Evolutionary conservation across 2,329 filamentous ascomycete species (phyloP).

Genomic region (Cryphonectria parasitica): DNA sequence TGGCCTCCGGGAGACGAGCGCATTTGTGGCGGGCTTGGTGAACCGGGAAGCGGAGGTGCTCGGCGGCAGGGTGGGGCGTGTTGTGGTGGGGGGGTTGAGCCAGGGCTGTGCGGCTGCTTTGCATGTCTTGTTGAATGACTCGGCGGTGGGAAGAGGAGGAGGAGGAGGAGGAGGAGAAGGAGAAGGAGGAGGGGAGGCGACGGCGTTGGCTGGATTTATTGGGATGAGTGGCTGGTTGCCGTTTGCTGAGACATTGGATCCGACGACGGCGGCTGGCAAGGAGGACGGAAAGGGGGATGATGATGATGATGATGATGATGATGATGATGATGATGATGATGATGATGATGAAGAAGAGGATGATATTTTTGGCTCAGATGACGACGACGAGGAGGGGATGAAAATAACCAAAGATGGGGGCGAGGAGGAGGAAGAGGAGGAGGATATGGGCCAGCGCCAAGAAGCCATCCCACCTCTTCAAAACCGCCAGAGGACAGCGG

Average conservation of each 20-base stretch:
- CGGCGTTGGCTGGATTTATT: constrained; percentile 41
- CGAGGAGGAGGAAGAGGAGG: too few relatives aligned
- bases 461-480: neutral
- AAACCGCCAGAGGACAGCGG: neutral
- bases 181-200: constrained; percentile 36
- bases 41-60: constrained; percentile 38
- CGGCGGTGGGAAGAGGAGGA: constrained; percentile 33
- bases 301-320: constrained; percentile 10
- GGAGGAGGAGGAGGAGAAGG: constrained; percentile 34
- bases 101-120: constrained; percentile 56
- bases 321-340: too few relatives aligned
- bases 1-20: constrained; percentile 46
- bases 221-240: constrained; percentile 53
- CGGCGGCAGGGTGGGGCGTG: constrained; percentile 39
- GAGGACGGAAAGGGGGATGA: constrained; percentile 4
- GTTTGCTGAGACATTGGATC: constrained; percentile 39
- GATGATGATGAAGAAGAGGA: too few relatives aligned
- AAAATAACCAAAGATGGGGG: neutral
- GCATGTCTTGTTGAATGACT: constrained; percentile 46
- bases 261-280: constrained; percentile 12
- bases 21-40: constrained; percentile 44
- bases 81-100: constrained; percentile 55
- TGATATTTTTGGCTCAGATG: constrained; percentile 26
- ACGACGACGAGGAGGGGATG: neutral
- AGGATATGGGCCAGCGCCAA: neutral